Percentiles rank a stretch among this genome's conserved stretches.
These are phyloP conservation scores for Scalesia atractyloides DNA, from an alignment of 129 eudicot species.

Conservation along the genomic window DNA sequence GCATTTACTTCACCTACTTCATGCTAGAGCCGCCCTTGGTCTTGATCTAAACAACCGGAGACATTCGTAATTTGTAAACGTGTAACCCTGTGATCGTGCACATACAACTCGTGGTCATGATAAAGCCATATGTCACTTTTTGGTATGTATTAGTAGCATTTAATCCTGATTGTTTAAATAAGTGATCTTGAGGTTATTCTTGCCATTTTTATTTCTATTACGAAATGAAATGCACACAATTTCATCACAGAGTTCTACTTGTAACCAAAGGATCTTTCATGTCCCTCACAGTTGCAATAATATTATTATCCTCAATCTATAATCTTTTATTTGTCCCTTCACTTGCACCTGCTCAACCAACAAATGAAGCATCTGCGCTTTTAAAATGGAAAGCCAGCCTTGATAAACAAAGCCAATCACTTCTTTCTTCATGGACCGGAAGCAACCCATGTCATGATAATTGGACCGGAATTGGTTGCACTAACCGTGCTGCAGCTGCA, in stretches of 20 bases:
- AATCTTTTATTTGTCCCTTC: not conserved
- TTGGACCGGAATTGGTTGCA: slow-evolving; percentile 47
- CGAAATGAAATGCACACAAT: not conserved
- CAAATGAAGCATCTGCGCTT: slow-evolving; percentile 28
- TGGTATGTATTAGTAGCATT: not conserved
- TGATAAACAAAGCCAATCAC: slow-evolving; percentile 17
- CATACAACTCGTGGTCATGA: no score
- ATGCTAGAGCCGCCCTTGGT: no score
- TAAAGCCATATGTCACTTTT: not conserved
- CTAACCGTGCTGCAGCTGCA: not conserved
- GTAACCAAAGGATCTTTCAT: not conserved
- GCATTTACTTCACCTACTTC: no score
- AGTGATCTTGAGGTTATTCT: not conserved
- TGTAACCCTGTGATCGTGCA: no score
- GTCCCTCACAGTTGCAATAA: not conserved
- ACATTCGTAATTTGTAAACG: no score
- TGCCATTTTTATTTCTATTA: not conserved
- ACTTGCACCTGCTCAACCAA: not conserved
- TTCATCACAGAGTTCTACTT: not conserved
- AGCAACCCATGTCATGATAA: slow-evolving; percentile 31
- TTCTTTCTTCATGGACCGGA: slow-evolving; percentile 31
- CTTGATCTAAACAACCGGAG: no score
- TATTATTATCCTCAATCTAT: not conserved
- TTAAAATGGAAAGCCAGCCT: slow-evolving; percentile 43
- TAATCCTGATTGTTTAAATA: not conserved